A percentile compares a stretch with the other conserved stretches of the same genome.
These are phyloP conservation scores for Penicillium occitanis DNA, from an alignment of 2,329 filamentous ascomycete genomes.

Conservation along the genomic window DNA sequence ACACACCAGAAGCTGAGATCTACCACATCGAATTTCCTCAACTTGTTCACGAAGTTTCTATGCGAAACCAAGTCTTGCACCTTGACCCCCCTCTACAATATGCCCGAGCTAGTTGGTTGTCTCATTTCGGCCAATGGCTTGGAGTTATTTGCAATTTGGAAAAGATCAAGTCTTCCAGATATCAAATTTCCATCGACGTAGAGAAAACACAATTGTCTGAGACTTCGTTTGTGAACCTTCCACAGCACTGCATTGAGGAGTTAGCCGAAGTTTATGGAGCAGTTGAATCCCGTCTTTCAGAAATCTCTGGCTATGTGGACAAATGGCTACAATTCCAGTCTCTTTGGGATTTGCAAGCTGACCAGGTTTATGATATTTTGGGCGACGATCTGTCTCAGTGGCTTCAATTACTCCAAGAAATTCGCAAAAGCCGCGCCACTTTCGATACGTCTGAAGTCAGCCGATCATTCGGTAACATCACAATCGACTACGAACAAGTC, in stretches of 20 bases:
- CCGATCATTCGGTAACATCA: constrained; percentile 87
- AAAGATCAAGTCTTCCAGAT: constrained; percentile 91
- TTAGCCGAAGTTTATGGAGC: constrained; percentile 77
- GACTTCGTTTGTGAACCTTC: constrained; percentile 76
- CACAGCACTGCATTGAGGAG: constrained; percentile 75
- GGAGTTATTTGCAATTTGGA: constrained; percentile 88
- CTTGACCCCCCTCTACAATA: constrained; percentile 90
- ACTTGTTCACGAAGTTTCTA: constrained; percentile 87
- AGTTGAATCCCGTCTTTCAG: constrained; percentile 77
- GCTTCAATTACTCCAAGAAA: constrained; percentile 95
- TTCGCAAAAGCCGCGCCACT: constrained; percentile 89
- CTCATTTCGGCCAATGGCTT: constrained; percentile 90
- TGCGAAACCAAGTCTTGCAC: constrained; percentile 97
- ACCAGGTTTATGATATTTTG: constrained; percentile 88
- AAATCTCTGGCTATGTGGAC: constrained; percentile 83
- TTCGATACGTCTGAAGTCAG: constrained; percentile 97
- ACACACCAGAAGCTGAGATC: constrained; percentile 32
- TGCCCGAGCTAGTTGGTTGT: constrained; percentile 88
- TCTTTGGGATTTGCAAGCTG: constrained; percentile 93
- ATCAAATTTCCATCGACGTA: constrained; percentile 75
- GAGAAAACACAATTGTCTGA: constrained; percentile 41
- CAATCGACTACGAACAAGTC: constrained; percentile 97
- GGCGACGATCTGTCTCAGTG: constrained; percentile 89
- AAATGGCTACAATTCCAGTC: constrained; percentile 99
- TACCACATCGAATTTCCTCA: constrained; percentile 45